Conservation (phyloP, 352 stramenopile genomes). For the Pythium myriotylum region DNA sequence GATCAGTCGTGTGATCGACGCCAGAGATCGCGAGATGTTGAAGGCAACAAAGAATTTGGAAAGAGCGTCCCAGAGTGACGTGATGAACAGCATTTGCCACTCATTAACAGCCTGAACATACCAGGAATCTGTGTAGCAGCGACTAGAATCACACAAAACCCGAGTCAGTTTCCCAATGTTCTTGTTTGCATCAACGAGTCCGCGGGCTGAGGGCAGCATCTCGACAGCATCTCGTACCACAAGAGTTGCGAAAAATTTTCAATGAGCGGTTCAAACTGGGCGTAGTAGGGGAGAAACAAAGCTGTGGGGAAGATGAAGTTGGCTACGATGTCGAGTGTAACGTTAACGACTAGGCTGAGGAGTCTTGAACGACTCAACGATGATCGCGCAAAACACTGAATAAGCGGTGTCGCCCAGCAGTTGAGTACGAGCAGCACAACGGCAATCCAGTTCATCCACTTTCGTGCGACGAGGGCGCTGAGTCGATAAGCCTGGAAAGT, state of each 20-base stretch:
- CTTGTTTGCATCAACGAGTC: too few relatives aligned
- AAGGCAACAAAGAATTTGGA: constrained; percentile 31
- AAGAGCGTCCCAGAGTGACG: constrained; percentile 16
- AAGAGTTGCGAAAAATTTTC: constrained; percentile 21
- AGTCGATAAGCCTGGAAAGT: constrained; percentile 29
- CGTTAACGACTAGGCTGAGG: constrained; percentile 7
- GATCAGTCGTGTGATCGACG: constrained; percentile 22
- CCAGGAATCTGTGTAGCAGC: constrained; percentile 25
- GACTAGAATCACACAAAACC: too few relatives aligned
- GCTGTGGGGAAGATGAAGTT: constrained; percentile 19
- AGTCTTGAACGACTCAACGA: background rate
- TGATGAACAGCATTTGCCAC: constrained; percentile 25
- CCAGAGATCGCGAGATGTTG: constrained; percentile 20
- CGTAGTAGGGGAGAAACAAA: constrained; percentile 24
- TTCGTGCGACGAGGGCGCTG: constrained; percentile 12
- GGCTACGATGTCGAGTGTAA: constrained; percentile 26
- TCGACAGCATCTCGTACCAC: too few relatives aligned
- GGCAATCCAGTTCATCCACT: constrained; percentile 26
- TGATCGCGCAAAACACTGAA: background rate
- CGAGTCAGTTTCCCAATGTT: too few relatives aligned
- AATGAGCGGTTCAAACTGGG: constrained; percentile 3
- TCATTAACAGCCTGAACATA: constrained; percentile 28
- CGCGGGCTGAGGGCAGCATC: too few relatives aligned
- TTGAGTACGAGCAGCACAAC: constrained; percentile 25
- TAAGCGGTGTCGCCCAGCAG: constrained; percentile 27